These are phyloP conservation scores for Sclerotinia glacialis DNA, from an alignment of 2,329 filamentous ascomycete species.

Conservation along the genomic window DNA sequence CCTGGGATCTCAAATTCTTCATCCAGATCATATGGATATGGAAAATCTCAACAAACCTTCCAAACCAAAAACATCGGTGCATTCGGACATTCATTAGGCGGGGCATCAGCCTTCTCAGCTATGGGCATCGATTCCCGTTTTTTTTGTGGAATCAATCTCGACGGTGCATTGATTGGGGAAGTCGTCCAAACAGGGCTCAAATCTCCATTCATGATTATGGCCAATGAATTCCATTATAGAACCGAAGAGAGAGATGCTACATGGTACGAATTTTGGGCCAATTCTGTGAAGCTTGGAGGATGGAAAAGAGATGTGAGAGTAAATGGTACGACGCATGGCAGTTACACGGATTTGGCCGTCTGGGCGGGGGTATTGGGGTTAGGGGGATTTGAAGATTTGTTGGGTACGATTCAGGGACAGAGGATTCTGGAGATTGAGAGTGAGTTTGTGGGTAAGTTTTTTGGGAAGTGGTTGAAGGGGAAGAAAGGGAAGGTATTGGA, in stretches of 20 bases:
- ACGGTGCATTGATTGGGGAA: slow-evolving; percentile 40
- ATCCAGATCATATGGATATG: background rate
- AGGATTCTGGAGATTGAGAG: slow-evolving; percentile 31
- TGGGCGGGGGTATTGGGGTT: slow-evolving; percentile 8
- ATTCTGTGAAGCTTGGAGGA: slow-evolving; percentile 22
- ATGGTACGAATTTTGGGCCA: slow-evolving; percentile 37
- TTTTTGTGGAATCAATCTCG: slow-evolving; percentile 42
- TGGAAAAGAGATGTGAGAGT: slow-evolving; percentile 40
- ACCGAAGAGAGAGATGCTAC: slow-evolving; percentile 29
- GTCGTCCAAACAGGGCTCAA: slow-evolving; percentile 33
- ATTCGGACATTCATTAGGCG: slow-evolving; percentile 41
- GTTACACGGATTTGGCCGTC: slow-evolving; percentile 37
- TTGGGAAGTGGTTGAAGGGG: slow-evolving; percentile 29
- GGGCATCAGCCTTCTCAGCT: slow-evolving; percentile 39
- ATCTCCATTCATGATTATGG: slow-evolving; percentile 40
- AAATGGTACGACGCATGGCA: slow-evolving; percentile 36
- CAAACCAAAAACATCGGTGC: slow-evolving; percentile 31
- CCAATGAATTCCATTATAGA: slow-evolving; percentile 33
- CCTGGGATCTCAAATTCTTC: background rate
- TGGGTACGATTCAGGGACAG: slow-evolving; percentile 30
- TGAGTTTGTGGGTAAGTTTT: slow-evolving; percentile 30
- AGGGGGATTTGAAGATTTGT: background rate
- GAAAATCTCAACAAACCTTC: background rate
- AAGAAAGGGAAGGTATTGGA: slow-evolving; percentile 23
- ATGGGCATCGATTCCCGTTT: slow-evolving; percentile 39